Evolutionary conservation across 2,329 filamentous ascomycete species (phyloP).

Genomic region (Lojkania enalia): DNA sequence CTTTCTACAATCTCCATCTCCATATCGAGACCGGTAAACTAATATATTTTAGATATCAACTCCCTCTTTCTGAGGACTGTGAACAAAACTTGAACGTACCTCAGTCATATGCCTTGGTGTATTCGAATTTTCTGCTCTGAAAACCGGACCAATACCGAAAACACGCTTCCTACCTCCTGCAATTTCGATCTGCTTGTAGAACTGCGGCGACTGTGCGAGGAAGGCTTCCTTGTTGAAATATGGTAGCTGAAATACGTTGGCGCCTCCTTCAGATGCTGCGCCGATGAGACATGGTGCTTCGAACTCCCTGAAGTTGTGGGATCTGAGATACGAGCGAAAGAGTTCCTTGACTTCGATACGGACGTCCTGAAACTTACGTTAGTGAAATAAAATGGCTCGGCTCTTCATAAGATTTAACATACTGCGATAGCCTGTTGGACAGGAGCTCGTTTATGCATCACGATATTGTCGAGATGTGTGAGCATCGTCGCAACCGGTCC

Average conservation of each 20-base stretch:
- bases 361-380: too few species aligned
- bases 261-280: constrained; percentile 88
- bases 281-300: constrained; percentile 89
- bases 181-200: constrained; percentile 77
- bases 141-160: constrained; percentile 78
- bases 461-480: constrained; percentile 87
- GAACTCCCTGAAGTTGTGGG: constrained; percentile 78
- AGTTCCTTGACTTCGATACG: too few species aligned
- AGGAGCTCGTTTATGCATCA: constrained; percentile 92
- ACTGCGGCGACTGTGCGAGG: constrained; percentile 79
- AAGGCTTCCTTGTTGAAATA: constrained; percentile 87
- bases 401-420: too few species aligned
- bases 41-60: too few species aligned
- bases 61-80: too few species aligned
- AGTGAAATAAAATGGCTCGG: too few species aligned
- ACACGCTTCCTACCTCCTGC: too few species aligned
- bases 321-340: too few species aligned
- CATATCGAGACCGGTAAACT: constrained; percentile 85
- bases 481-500: constrained; percentile 76
- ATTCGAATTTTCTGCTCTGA: constrained; percentile 84
- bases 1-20: constrained; percentile 84
- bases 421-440: too few species aligned
- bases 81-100: too few species aligned
- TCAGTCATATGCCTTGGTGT: constrained; percentile 85
- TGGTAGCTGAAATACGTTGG: constrained; percentile 84